These are phyloP conservation scores for Leptodontidium sp. DNA, from an alignment of 2,329 filamentous ascomycete species.

Conservation along the genomic window DNA sequence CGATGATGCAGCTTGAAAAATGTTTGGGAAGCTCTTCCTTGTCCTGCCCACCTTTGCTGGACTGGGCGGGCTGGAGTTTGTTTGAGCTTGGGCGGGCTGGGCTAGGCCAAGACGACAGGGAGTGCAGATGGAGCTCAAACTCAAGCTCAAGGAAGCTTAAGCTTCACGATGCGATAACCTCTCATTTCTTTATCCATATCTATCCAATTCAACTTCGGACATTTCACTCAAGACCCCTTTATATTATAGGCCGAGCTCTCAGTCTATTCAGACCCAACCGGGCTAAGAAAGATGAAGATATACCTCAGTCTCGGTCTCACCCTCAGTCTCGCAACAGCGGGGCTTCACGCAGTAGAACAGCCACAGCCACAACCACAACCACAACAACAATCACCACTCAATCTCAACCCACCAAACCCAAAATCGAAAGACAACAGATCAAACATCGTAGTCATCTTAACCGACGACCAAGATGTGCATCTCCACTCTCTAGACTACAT, in stretches of 20 bases:
- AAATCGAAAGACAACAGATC: constrained; percentile 44
- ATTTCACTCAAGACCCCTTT: too few relatives aligned
- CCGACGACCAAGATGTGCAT: constrained; percentile 71
- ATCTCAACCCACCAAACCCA: not conserved
- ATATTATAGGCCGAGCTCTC: too few relatives aligned
- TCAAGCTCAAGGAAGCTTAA: not conserved
- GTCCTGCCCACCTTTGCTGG: not conserved
- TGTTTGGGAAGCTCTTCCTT: not conserved
- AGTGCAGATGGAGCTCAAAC: not conserved
- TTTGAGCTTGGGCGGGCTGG: not conserved
- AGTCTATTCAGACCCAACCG: not conserved
- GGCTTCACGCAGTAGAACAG: constrained; percentile 28
- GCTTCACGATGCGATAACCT: not conserved
- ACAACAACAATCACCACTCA: constrained; percentile 25
- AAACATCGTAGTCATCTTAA: constrained; percentile 70
- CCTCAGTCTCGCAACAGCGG: constrained; percentile 25
- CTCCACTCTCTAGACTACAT: constrained; percentile 66
- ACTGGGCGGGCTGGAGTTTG: too few relatives aligned
- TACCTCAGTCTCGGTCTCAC: constrained; percentile 24
- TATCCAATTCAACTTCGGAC: too few relatives aligned
- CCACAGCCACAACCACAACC: not conserved
- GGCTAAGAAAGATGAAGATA: constrained; percentile 21
- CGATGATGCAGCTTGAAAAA: not conserved
- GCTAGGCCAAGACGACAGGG: not conserved
- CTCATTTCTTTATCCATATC: not conserved